A percentile compares a stretch with the other conserved stretches of the same genome.
These are phyloP conservation scores for Cutaneotrichosporon sp. DNA, from an alignment of 1,284 basidiomycete species.

Conservation along the genomic window DNA sequence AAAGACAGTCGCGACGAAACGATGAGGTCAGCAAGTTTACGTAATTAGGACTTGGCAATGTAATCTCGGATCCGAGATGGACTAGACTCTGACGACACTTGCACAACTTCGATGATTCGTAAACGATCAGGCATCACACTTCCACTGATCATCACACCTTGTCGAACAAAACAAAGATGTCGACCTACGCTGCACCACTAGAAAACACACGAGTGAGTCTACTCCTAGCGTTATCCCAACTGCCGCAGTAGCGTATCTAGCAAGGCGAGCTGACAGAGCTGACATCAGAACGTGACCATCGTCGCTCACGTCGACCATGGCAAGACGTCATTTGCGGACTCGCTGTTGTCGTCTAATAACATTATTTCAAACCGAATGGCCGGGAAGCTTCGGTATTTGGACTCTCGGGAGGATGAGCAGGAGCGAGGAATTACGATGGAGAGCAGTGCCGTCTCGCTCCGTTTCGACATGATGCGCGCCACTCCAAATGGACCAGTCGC, in stretches of 20 bases:
- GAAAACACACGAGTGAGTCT: constrained; percentile 44
- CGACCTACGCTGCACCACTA: constrained; percentile 39
- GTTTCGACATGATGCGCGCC: constrained; percentile 66
- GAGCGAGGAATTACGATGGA: constrained; percentile 99
- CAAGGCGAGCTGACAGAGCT: background rate
- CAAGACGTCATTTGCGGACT: constrained; percentile 93
- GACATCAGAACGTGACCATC: constrained; percentile 46
- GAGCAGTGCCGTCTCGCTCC: constrained; percentile 83
- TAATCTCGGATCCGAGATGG: constrained; percentile 11
- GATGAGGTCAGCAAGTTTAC: too few species aligned
- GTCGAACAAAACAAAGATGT: background rate
- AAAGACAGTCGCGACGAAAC: too few species aligned
- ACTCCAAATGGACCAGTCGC: constrained; percentile 41
- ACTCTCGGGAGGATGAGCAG: constrained; percentile 95
- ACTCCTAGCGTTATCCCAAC: too few species aligned
- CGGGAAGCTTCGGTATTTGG: constrained; percentile 92
- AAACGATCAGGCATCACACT: background rate
- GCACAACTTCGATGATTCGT: too few species aligned
- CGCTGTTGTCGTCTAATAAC: constrained; percentile 91
- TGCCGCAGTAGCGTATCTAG: too few species aligned
- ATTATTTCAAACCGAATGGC: constrained; percentile 95
- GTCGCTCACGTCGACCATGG: constrained; percentile 60
- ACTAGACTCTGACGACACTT: too few species aligned
- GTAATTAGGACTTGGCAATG: too few species aligned
- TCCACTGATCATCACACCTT: background rate